phyloP scores from a whole-genome alignment of 768 basidiomycete genomes.

The Cyclocybe aegerita region DNA sequence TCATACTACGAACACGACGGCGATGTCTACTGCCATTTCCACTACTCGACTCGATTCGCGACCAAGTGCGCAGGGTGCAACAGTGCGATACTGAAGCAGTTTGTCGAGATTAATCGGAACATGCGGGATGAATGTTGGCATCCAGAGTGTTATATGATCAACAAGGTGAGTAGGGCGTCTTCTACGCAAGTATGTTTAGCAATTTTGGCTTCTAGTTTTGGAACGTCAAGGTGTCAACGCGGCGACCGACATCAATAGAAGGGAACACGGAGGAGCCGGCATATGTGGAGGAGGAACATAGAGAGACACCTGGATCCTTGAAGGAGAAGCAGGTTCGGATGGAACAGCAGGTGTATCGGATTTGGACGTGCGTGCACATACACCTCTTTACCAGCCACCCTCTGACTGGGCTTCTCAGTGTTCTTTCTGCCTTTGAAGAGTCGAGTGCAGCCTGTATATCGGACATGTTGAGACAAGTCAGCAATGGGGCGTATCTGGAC shows the following conservation, averaged over 20 bases:
- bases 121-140: constrained; percentile 99
- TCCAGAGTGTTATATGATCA: constrained; percentile 99
- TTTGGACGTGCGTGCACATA: constrained; percentile 85
- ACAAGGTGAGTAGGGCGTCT: constrained; percentile 66
- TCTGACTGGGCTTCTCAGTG: constrained; percentile 40
- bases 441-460: constrained; percentile 99
- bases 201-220: constrained; percentile 67
- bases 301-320: constrained; percentile 74
- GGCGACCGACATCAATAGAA: constrained; percentile 62
- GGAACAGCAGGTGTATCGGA: constrained; percentile 97
- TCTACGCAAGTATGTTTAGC: background rate
- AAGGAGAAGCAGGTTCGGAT: constrained; percentile 90
- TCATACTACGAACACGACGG: constrained; percentile 99
- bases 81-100: constrained; percentile 97
- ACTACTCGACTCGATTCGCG: constrained; percentile 98
- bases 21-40: constrained; percentile 98
- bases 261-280: constrained; percentile 51
- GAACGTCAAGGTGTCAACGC: constrained; percentile 92
- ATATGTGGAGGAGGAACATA: constrained; percentile 76
- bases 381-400: constrained; percentile 1
- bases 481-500: constrained; percentile 93
- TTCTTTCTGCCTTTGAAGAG: constrained; percentile 97
- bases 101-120: constrained; percentile 99
- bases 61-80: constrained; percentile 98
- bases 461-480: constrained; percentile 97